Percentiles rank a stretch among this genome's conserved stretches.
Conservation (phyloP, 208 protist species). For the Trypanosoma platydactyli region DNA sequence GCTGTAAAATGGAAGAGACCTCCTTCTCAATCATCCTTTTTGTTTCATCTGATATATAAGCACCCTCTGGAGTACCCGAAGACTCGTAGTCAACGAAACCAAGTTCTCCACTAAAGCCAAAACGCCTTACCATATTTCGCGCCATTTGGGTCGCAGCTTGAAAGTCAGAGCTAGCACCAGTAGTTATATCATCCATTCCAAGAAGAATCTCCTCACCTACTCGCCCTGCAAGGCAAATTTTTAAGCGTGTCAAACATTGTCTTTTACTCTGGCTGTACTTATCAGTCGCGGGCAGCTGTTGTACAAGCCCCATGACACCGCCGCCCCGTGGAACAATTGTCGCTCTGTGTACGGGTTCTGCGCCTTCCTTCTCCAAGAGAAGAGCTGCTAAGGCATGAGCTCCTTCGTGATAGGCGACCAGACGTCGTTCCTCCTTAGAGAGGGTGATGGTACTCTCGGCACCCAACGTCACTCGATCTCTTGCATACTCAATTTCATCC, state of each 20-base stretch:
- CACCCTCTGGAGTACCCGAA: conserved; percentile 67
- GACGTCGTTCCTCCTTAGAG: conserved; percentile 82
- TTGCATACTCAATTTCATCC: conserved; percentile 92
- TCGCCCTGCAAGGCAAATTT: conserved; percentile 88
- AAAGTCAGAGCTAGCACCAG: conserved; percentile 89
- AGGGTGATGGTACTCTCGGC: conserved; percentile 82
- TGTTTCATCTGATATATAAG: conserved; percentile 91
- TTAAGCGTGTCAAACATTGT: conserved; percentile 81
- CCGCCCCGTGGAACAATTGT: conserved; percentile 91
- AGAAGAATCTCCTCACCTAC: conserved; percentile 97
- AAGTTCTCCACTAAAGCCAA: conserved; percentile 86
- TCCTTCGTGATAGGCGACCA: conserved; percentile 91
- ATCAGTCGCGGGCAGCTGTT: conserved; percentile 86
- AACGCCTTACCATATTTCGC: conserved; percentile 88
- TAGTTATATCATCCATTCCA: conserved; percentile 93
- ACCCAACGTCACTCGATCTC: conserved; percentile 92
- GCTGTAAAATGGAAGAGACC: conserved; percentile 60
- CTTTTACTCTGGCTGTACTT: conserved; percentile 87
- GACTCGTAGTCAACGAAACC: conserved; percentile 89
- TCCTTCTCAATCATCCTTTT: conserved; percentile 88
- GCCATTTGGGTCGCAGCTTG: conserved; percentile 90
- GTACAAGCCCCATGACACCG: conserved; percentile 91
- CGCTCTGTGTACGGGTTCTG: conserved; percentile 91
- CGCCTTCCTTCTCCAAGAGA: conserved; percentile 68
- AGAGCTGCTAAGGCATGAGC: conserved; percentile 86